These are phyloP conservation scores for Thielaviopsis euricoi DNA, from an alignment of 2,329 filamentous ascomycete species.

Conservation along the genomic window DNA sequence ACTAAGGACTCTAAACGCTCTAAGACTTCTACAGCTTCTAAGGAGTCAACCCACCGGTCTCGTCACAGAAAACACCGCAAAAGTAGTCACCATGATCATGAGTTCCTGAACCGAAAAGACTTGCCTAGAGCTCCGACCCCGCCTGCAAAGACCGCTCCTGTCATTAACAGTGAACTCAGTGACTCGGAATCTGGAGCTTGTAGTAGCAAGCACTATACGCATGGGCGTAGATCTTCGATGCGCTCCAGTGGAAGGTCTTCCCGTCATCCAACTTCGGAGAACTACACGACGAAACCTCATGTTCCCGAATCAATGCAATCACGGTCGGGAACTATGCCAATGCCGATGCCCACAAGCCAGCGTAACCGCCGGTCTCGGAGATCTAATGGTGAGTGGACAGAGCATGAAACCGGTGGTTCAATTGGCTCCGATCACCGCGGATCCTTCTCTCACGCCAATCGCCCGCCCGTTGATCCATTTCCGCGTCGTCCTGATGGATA, in stretches of 20 bases:
- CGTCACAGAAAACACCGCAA: neutral
- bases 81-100: neutral
- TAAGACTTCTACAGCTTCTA: neutral
- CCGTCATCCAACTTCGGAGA: constrained; percentile 1
- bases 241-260: constrained; percentile 3
- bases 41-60: neutral
- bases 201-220: constrained; percentile 2
- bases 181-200: neutral
- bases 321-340: neutral
- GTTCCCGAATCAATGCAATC: neutral
- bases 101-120: neutral
- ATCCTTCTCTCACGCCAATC: neutral
- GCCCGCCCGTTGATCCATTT: neutral
- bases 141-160: neutral
- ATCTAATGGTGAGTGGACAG: constrained; percentile 2
- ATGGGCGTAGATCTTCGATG: constrained; percentile 4
- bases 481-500: constrained; percentile 2
- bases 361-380: constrained; percentile 4
- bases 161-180: neutral
- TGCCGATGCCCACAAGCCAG: constrained; percentile 3
- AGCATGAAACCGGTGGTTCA: neutral
- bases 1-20: neutral
- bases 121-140: constrained; percentile 6
- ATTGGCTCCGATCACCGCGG: constrained; percentile 7
- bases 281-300: neutral